These are phyloP conservation scores for Penicillium manginii DNA, from an alignment of 495 filamentous ascomycete genomes.

Conservation along the genomic window DNA sequence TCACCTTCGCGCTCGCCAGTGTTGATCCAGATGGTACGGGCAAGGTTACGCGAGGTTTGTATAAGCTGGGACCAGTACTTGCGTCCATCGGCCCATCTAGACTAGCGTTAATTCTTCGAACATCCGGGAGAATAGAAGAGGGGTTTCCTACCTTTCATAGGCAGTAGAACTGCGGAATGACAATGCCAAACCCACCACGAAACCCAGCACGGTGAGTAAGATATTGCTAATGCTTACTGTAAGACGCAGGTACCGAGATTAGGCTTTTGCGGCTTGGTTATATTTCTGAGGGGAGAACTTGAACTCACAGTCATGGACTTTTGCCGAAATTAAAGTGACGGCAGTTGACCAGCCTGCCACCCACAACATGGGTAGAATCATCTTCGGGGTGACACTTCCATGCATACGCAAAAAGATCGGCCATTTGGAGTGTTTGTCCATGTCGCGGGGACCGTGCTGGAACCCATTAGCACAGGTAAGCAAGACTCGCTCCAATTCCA, in stretches of 20 bases:
- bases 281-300: constrained; percentile 22
- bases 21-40: constrained; percentile 80
- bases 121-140: not conserved
- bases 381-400: constrained; percentile 77
- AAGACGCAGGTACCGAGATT: not conserved
- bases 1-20: constrained; percentile 66
- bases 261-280: constrained; percentile 3
- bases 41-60: constrained; percentile 71
- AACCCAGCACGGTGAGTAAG: constrained; percentile 83
- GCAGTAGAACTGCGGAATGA: constrained; percentile 85
- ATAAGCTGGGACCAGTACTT: constrained; percentile 78
- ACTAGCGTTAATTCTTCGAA: constrained; percentile 7
- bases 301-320: constrained; percentile 53
- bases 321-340: constrained; percentile 67
- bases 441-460: constrained; percentile 64
- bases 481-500: too few species aligned
- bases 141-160: constrained; percentile 67
- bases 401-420: constrained; percentile 79
- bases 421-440: constrained; percentile 78
- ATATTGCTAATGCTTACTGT: constrained; percentile 64
- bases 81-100: constrained; percentile 69
- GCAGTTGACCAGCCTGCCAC: constrained; percentile 70
- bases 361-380: constrained; percentile 73
- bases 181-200: constrained; percentile 82
- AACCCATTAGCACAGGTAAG: not conserved